Evolutionary conservation across 495 filamentous ascomycete genomes (phyloP).

Genomic region (Penicillium longicatenatum): DNA sequence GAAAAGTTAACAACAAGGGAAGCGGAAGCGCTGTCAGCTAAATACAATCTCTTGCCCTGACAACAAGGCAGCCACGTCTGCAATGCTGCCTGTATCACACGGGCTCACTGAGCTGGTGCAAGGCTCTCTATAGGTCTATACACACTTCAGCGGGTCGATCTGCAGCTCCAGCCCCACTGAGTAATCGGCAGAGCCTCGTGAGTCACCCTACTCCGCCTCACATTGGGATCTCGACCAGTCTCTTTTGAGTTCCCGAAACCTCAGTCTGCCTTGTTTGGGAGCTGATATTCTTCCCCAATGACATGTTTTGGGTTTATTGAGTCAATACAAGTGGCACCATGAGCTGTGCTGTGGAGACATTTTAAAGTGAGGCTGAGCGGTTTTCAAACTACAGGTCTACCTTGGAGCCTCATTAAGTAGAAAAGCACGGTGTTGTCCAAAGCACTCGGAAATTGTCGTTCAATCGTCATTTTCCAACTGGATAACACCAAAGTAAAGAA

Average conservation of each 20-base stretch:
- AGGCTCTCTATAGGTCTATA: not conserved
- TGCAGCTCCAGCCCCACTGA: not conserved
- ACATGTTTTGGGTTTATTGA: not conserved
- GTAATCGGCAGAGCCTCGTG: constrained; percentile 5
- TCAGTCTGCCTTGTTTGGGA: not conserved
- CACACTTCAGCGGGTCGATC: not conserved
- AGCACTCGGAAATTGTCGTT: constrained; percentile 1
- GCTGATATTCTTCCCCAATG: not conserved
- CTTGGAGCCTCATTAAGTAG: not conserved
- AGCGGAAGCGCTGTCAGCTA: not conserved
- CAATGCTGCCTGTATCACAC: constrained; percentile 4
- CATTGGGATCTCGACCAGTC: not conserved
- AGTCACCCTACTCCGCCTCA: not conserved
- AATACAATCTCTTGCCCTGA: not conserved
- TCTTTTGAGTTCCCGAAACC: not conserved
- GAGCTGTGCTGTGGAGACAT: not conserved
- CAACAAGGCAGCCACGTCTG: constrained; percentile 6
- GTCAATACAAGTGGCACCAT: not conserved
- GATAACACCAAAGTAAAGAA: constrained; percentile 2
- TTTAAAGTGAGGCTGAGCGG: not conserved
- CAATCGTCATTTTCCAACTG: constrained; percentile 11
- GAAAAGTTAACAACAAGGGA: not conserved
- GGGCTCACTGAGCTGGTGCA: not conserved
- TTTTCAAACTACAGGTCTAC: not conserved
- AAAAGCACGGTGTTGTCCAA: not conserved